phyloP scores from a whole-genome alignment of 768 basidiomycete genomes.

The Mycena crocata region DNA sequence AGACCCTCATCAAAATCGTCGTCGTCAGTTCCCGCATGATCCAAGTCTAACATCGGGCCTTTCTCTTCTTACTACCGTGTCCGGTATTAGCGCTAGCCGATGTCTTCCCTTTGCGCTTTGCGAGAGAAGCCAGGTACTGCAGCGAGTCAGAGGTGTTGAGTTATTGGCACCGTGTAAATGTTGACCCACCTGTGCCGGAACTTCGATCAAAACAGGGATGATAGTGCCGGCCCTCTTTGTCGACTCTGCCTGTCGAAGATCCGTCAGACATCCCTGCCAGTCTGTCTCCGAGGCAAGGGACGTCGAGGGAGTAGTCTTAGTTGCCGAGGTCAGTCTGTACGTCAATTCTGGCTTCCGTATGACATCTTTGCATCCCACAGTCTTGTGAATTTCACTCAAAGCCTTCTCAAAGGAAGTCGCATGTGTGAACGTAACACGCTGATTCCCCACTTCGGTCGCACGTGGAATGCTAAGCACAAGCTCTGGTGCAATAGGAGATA shows the following conservation, averaged over 20 bases:
- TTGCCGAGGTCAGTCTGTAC: background rate
- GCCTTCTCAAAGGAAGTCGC: background rate
- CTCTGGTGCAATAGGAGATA: background rate
- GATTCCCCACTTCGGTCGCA: background rate
- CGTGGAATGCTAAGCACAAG: background rate
- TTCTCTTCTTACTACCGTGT: too few relatives aligned
- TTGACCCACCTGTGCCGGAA: background rate
- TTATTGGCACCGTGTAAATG: too few relatives aligned
- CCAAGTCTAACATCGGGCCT: slow-evolving; percentile 11
- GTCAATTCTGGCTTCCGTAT: background rate
- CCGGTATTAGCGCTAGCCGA: background rate
- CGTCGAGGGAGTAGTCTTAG: background rate
- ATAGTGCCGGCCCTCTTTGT: background rate
- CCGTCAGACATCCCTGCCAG: background rate
- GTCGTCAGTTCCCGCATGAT: slow-evolving; percentile 6
- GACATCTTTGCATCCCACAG: background rate
- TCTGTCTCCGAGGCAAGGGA: background rate
- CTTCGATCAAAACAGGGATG: background rate
- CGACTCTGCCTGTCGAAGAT: background rate
- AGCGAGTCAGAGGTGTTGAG: background rate
- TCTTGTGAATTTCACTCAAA: background rate
- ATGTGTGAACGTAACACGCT: background rate
- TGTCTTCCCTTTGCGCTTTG: background rate
- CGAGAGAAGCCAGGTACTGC: background rate
- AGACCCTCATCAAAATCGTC: slow-evolving; percentile 15